Percentiles rank a stretch among this genome's conserved stretches.
Evolutionary conservation across 768 basidiomycete species (phyloP).

Genomic region (Tulasnella sp.): DNA sequence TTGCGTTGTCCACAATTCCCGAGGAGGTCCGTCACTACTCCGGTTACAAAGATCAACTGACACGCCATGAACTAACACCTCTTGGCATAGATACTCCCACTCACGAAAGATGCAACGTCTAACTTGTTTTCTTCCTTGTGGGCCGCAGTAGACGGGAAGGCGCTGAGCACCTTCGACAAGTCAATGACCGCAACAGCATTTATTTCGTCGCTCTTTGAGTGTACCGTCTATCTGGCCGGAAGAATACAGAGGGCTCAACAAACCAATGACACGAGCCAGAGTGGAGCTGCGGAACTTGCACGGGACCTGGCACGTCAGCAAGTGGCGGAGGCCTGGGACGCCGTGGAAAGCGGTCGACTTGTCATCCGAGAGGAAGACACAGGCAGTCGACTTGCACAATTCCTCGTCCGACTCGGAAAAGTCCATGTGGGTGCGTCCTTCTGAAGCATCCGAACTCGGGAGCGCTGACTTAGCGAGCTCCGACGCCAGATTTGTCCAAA

Average conservation of each 20-base stretch:
- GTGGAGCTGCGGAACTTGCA: neutral
- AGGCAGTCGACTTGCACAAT: conserved; percentile 45
- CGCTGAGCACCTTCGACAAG: conserved; percentile 50
- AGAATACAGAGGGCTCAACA: conserved; percentile 41
- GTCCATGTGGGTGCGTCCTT: conserved; percentile 34
- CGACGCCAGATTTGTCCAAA: neutral
- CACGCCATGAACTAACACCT: conserved; percentile 35
- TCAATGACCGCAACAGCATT: conserved; percentile 55
- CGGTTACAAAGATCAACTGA: too few relatives aligned
- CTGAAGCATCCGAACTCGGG: neutral
- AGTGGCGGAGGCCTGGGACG: conserved; percentile 45
- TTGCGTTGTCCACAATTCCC: conserved; percentile 80
- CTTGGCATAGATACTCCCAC: conserved; percentile 34
- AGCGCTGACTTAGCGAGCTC: neutral
- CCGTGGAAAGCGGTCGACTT: conserved; percentile 43
- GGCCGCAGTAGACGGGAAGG: conserved; percentile 69
- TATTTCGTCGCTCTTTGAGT: conserved; percentile 66
- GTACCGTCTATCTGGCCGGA: conserved; percentile 49
- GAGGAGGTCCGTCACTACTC: conserved; percentile 45
- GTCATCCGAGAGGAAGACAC: conserved; percentile 47
- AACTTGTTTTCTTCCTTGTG: conserved; percentile 74
- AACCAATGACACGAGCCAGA: neutral
- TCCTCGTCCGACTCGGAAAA: conserved; percentile 35
- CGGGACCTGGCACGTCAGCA: conserved; percentile 39
- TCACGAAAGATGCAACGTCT: conserved; percentile 38